A percentile compares a stretch with the other conserved stretches of the same genome.
Evolutionary conservation across 2,329 filamentous ascomycete species (phyloP).

Genomic region (Chalaropsis thielavioides): DNA sequence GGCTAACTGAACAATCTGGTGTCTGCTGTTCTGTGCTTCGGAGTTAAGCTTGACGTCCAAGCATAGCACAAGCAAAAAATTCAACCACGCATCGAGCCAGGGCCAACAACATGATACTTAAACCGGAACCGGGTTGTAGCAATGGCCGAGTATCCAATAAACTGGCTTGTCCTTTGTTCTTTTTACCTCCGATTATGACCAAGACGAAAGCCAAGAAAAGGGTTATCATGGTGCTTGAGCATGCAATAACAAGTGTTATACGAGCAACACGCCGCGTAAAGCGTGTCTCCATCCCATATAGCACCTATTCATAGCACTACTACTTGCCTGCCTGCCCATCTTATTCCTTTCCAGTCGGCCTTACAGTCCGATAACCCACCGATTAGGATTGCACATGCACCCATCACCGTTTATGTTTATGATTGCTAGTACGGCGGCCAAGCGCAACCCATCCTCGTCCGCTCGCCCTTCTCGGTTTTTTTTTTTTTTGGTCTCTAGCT

Average conservation of each 20-base stretch:
- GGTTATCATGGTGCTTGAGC: not conserved
- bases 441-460: not conserved
- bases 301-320: too few relatives aligned
- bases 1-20: too few relatives aligned
- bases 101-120: not conserved
- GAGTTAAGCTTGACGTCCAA: not conserved
- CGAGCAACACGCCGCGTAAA: not conserved
- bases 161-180: not conserved
- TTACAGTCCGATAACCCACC: not conserved
- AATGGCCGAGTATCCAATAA: not conserved
- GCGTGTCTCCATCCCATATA: not conserved
- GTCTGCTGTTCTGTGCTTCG: not conserved
- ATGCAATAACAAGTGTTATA: not conserved
- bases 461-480: not conserved
- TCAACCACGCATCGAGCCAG: not conserved
- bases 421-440: not conserved
- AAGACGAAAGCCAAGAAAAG: not conserved
- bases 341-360: not conserved
- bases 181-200: not conserved
- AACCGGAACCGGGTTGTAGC: slow-evolving; percentile 1
- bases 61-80: not conserved
- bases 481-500: not conserved
- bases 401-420: not conserved
- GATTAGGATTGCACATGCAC: not conserved
- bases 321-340: too few relatives aligned